Base-by-base conservation (phyloP, 208 protist species). In the Kentomonas sorsogonicus region DNA sequence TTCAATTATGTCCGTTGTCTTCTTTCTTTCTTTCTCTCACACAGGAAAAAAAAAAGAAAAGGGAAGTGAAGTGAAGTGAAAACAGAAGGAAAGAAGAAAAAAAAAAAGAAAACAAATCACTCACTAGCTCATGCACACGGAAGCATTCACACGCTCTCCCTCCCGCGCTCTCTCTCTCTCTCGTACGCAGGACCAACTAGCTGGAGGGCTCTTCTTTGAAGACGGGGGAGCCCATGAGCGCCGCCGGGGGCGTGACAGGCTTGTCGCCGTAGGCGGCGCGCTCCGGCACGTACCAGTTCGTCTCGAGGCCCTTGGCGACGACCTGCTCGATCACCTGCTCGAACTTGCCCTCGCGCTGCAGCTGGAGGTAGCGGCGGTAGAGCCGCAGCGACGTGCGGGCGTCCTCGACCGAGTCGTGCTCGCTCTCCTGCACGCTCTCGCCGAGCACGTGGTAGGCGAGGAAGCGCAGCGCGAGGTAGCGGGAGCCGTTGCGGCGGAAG, bases 351-450 rank as follows among this genome's bases (percentile, higher is more conserved):
- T 89, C 79, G 9, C 48, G 39, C 66, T 84, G 69, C 26, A 94
- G 71, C 64, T 95, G 66, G 57, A 80, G 57, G 57, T 91, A 95
- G 59, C 77, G 77, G 58, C 93, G 73, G 77, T 96, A 97, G 22
- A 97, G 77, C 10, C 82, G 76, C 53, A 98, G 74, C 16, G 95
- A 96, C 16, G 93, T 96, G 63, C 82, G 74, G 22, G 97, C 93
- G 70, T 98, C 97, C 74, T 98, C 97, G 30, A 97, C 87, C 45
- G 84, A 95, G 82, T 97, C 91, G 77, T 98, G 97, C 61, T 92
- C 95, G 36, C 91, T 89, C 48, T 94, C 78, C 74, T 98, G 97
- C 39, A 98, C 96, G 33, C 85, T 86, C 71, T 96, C 82, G 15
- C 80, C 80, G 16, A 98, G 74, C 9, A 98, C 73, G 68, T 96